Evolutionary conservation across 2,329 filamentous ascomycete genomes (phyloP), one percentile per base, ranked within the genome.

Genomic region (Acephala macrosclerotiorum): DNA sequence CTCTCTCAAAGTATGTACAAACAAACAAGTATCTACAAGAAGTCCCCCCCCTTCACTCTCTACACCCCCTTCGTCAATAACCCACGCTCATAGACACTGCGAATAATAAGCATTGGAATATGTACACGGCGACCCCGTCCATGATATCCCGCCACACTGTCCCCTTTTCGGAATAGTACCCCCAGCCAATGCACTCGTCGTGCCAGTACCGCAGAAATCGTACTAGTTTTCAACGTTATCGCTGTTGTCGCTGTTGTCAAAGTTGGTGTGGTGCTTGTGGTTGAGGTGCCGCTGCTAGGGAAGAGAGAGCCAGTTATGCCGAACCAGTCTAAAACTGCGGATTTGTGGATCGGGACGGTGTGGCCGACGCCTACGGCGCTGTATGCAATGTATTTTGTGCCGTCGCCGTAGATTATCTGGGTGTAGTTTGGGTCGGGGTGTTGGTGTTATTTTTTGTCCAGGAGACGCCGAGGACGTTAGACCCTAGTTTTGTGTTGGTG

Each of bases 391-490:
- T 18, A 55, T 9, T 18, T 14, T 5, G 12, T 55, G 4, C 51
- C 51, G 26, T 55, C 51, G 16, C 51, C 51, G 26, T 33, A 55
- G 2, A 55, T 20, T 25, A 55, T 55, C 9, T 55, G 26, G 20
- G 51, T 55, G 18, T 55, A 55, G 26, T 20, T 12, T 22, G 25
- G 14, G 12, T 55, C 25, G 51, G 51, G 26, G 14, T 55, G 12
- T 35, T 55, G 7, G 51, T 55, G 16, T 18, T 22, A 35, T 55
- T 55, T 20, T 55, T 55, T 3, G 51, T 55, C 51, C 51, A 55
- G 20, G 26, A 12, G 26, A 53, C 20, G 26, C 55, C 61, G 3
- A 84, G 77, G 16, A 86, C 82, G 51, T 81, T 56, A 80, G 78
- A 18, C 78, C 78, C 81, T 42, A 16, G 7, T n/a, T n/a, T 42